Base-by-base conservation (phyloP, 176 grass and related monocot species). In the Raddia distichophylla region DNA sequence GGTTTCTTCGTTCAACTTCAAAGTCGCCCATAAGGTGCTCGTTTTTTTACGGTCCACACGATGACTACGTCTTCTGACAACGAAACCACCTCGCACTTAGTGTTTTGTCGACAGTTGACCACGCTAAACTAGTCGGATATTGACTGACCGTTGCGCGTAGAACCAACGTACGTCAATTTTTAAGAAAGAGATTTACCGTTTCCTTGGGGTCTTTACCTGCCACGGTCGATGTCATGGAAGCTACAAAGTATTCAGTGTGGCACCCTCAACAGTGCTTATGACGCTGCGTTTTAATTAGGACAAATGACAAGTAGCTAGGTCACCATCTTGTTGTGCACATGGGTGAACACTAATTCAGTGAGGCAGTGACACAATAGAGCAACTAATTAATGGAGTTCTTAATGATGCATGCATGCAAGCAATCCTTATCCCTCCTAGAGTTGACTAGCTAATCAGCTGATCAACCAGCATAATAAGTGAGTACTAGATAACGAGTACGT, bases 391-490 rank as follows among this genome's bases (percentile, higher is more conserved):
- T 11, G 44, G n/a, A 77, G 2, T 32, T 62, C 4, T 13, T 13
- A 6, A 6, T 13, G 34, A 32, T 69, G 52, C 61, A 62, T 43
- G 15, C 72, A 34, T 43, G 9, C 15, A n/a, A 50, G 12, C 45
- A 4, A 18, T 17, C 5, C 27, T 51, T 78, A 4, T 35, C 64
- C 67, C 34, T 78, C 1, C 22, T 19, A 59, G 74, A 40, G 68
- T 79, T 71, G 60, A 79, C 86, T n/a, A n/a, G n/a, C n/a, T 78
- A 79, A 84, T 67, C 64, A 77, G 27, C 27, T 27, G 27, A 71
- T 32, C 8, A 18, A 35, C 6, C 2, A 40, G 5, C 50, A 5
- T 22, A 77, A 53, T 45, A 14, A 37, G 19, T 45, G n/a, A 37
- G 19, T n/a, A 33, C 19, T 52, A 27, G 27, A 5, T 22, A 77